Evolutionary conservation across 2,329 filamentous ascomycete genomes (phyloP), one percentile per base, ranked within the genome.

Genomic region (Calonectria henricotiae): DNA sequence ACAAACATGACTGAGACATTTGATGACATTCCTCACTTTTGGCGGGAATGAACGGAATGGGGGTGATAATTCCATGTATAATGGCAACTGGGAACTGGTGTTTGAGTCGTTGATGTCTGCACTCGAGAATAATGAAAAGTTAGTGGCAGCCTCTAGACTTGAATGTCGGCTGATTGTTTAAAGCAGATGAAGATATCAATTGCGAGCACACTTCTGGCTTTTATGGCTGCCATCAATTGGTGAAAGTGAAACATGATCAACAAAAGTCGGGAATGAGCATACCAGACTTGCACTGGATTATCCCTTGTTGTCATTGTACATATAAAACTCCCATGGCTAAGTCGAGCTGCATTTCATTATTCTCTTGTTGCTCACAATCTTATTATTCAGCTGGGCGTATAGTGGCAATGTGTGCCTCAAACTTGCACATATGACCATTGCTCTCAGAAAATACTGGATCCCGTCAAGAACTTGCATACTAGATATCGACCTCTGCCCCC

Each of bases 1-100:
- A 58, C 20, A 58, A 37, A 58, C n/a, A 58, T 25, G 32, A 17
- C 51, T 58, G 32, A 58, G 51, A 39, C 51, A 58, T 13, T 55
- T 15, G 9, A 58, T 39, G 32, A 39, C n/a, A 20, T 25, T 23
- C 11, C 35, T 12, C 35, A 55, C 20, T 5, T 17, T n/a, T 9
- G 20, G n/a, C n/a, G 23, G 20, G 8, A 46, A 23, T 9, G 35
- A 4, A 17, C n/a, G 23, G 23, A 37, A 13, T 13, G 35, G 27
- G 2, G 25, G 4, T 32, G 7, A 51, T 7, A 23, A 13, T 9
- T 1, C 2, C 7, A 30, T 32, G 12, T 37, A 37, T 13, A 37
- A 37, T 13, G 9, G 8, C 35, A 37, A 11, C 12, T 9, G 35
- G 35, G 35, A 37, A 37, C 3, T 11, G 17, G 5, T 9, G n/a